phyloP scores from a whole-genome alignment of 495 filamentous ascomycete genomes.

The Coniosporium apollinis region DNA sequence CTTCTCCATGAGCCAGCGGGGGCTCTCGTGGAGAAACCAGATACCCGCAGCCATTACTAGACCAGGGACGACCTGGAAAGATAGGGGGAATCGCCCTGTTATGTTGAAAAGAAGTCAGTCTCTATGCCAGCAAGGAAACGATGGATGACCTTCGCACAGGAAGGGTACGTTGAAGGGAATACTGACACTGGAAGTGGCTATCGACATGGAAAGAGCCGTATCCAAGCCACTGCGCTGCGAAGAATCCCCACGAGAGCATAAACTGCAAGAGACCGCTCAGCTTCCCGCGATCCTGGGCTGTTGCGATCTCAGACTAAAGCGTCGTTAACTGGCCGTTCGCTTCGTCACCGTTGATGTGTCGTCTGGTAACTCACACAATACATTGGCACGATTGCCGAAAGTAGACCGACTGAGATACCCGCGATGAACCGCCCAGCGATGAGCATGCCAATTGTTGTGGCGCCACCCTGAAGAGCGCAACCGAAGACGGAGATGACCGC shows the following conservation, averaged over 20 bases:
- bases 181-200: no score
- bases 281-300: conserved; percentile 14
- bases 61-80: conserved; percentile 34
- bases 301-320: conserved; percentile 24
- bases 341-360: not conserved
- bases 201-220: conserved; percentile 37
- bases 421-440: conserved; percentile 36
- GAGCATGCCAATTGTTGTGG: conserved; percentile 33
- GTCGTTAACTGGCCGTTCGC: not conserved
- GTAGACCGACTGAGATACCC: conserved; percentile 34
- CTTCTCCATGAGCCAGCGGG: conserved; percentile 39
- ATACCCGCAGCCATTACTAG: conserved; percentile 32
- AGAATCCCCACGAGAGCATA: conserved; percentile 32
- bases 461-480: conserved; percentile 33
- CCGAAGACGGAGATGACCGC: conserved; percentile 30
- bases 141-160: no score
- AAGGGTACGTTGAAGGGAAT: no score
- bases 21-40: conserved; percentile 37
- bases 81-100: conserved; percentile 41
- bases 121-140: no score
- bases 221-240: conserved; percentile 37
- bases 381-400: conserved; percentile 34
- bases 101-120: conserved; percentile 30
- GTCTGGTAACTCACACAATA: conserved; percentile 17
- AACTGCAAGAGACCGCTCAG: conserved; percentile 23